Conservation (phyloP, 768 basidiomycete species). For the Zangia roseola region DNA sequence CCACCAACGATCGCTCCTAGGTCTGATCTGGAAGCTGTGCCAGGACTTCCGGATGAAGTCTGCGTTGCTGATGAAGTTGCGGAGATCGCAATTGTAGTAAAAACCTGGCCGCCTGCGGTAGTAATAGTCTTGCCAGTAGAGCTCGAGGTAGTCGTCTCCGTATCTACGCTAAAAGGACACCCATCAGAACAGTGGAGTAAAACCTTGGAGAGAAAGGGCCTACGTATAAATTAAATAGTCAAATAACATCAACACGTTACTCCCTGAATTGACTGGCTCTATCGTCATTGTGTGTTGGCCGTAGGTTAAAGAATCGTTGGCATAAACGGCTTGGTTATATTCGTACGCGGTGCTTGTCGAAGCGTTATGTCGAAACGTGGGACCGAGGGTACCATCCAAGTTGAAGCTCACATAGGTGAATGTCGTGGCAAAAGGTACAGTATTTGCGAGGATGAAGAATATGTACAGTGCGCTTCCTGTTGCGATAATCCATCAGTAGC, state of each 20-base stretch:
- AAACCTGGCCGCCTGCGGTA: too few relatives aligned
- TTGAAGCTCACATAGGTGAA: constrained; percentile 5
- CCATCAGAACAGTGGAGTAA: background rate
- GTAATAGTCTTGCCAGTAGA: too few relatives aligned
- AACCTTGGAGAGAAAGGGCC: background rate
- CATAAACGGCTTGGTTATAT: constrained; percentile 17
- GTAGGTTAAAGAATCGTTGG: constrained; percentile 1
- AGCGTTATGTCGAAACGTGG: constrained; percentile 3
- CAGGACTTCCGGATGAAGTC: background rate
- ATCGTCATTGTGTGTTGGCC: constrained; percentile 11
- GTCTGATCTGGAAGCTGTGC: background rate
- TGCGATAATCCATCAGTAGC: too few relatives aligned
- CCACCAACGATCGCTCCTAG: constrained; percentile 8
- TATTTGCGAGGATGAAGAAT: constrained; percentile 19
- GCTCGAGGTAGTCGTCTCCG: too few relatives aligned
- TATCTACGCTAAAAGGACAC: background rate
- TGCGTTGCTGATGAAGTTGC: background rate
- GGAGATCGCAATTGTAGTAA: too few relatives aligned
- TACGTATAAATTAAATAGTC: constrained; percentile 22
- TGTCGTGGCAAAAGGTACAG: background rate
- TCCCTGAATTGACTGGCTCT: background rate
- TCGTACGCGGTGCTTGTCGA: background rate
- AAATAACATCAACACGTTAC: constrained; percentile 9
- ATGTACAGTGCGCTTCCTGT: constrained; percentile 15
- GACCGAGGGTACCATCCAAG: background rate